Evolutionary conservation across 129 eudicot genomes (phyloP), one percentile per base, ranked within the genome.

Genomic region (Mikania micrantha): DNA sequence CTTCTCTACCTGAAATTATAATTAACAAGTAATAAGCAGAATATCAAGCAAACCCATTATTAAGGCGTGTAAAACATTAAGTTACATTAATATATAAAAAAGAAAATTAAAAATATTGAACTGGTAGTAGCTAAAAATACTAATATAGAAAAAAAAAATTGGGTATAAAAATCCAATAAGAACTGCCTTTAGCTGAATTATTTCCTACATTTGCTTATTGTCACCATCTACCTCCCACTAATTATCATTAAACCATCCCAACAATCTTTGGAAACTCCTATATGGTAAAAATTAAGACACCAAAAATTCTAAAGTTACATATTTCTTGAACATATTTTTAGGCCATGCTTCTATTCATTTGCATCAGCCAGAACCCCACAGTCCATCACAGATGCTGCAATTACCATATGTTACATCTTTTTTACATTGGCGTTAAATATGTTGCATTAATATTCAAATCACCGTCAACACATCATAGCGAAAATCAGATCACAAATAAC

Each of bases 1-100:
- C 82, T 88, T 93, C 2, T 86, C 98, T 19, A 74, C 80, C 98
- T 93, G 95, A 79, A 83, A 80, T 38, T 62, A 69, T 31, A 66
- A 40, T 35, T 42, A 58, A 42, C 6, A 65, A 40, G 41, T 62
- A 49, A 12, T 64, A 13, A 52, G 31, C 36, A 17, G 4, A 20
- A 47, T 47, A 47, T 21, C 19, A 50, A 34, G 42, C 31, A 38
- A 59, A 39, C 31, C 21, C 22, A 15, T 50, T 36, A 73, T 28
- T 48, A 48, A 49, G 29, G 41, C 7, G 13, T 15, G 63, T 27
- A 57, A 1, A 29, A 29, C 39, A 57, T 28, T 15, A 29, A 6
- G 0, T 28, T 28, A 16, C 21, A 15, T 28, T 54, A 24, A 13
- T 50, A 3, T 50, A 3, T 22, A 2, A 13, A 22, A 25, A 24